phyloP scores from a whole-genome alignment of 192 early-diverging fungal genomes.

The Coemansia sp. region DNA sequence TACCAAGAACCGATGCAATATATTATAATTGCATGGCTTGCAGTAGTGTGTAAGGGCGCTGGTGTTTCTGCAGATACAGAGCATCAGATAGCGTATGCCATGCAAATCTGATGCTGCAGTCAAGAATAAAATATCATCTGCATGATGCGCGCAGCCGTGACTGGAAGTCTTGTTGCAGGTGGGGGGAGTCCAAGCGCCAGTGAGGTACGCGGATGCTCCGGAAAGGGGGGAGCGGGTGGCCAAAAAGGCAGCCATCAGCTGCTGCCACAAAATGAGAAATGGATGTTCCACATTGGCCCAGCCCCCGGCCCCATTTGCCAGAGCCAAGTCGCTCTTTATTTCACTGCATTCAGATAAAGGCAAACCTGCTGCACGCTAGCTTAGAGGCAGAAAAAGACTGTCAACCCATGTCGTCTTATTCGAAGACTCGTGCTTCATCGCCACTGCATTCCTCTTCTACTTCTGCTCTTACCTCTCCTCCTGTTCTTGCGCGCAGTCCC shows the following conservation, averaged over 20 bases:
- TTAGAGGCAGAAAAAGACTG: slow-evolving; percentile 1
- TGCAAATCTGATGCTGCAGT: background rate
- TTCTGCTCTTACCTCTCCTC: slow-evolving; percentile 14
- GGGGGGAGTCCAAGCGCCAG: background rate
- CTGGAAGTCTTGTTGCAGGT: too few species aligned
- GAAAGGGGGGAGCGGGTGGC: background rate
- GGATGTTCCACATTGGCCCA: background rate
- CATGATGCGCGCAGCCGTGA: too few species aligned
- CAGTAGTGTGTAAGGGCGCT: background rate
- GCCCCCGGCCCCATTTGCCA: background rate
- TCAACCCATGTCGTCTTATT: background rate
- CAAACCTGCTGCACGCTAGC: background rate
- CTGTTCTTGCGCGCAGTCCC: slow-evolving; percentile 2
- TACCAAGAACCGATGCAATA: background rate
- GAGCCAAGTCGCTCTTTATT: background rate
- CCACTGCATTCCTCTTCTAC: slow-evolving; percentile 8
- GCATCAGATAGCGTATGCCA: background rate
- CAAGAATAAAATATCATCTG: too few species aligned
- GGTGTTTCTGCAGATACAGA: background rate
- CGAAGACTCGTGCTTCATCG: slow-evolving; percentile 1
- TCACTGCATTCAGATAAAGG: background rate
- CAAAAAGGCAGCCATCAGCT: background rate
- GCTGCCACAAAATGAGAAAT: background rate
- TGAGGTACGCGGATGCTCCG: background rate
- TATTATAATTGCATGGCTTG: background rate